Conservation (phyloP, 208 protist genomes). For the Crithidia fasciculata region DNA sequence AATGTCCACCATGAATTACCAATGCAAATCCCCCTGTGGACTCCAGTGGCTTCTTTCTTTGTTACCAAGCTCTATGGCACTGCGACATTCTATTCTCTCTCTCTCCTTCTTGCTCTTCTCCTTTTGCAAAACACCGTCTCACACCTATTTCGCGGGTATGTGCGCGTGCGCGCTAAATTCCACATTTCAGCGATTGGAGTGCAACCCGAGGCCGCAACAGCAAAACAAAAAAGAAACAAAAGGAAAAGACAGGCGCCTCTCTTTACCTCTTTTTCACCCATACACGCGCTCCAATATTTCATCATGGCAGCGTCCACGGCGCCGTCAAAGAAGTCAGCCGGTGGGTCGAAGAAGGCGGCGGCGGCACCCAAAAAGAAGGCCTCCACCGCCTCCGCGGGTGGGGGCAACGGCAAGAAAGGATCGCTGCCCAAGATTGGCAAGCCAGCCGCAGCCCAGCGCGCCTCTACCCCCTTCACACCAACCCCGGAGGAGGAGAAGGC, state of each 20-base stretch:
- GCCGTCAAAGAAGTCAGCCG: constrained; percentile 4
- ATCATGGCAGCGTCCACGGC: constrained; percentile 13
- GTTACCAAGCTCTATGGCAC: no score
- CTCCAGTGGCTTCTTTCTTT: no score
- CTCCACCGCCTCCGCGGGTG: background rate
- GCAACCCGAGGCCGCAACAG: no score
- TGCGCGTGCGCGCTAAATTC: no score
- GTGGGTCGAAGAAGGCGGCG: background rate
- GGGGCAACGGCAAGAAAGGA: background rate
- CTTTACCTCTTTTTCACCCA: constrained; percentile 12
- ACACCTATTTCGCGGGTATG: no score
- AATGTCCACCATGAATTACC: no score
- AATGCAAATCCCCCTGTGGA: no score
- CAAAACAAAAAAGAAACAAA: no score
- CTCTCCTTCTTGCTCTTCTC: no score
- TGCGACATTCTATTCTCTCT: no score
- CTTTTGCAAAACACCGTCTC: no score
- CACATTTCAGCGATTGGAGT: no score
- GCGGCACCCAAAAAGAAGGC: constrained; percentile 23
- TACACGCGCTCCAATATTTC: background rate
- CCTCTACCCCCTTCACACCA: background rate
- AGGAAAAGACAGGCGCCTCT: background rate
- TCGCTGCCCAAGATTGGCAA: constrained; percentile 22
- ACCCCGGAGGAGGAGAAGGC: background rate
- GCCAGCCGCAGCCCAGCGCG: constrained; percentile 7